Evolutionary conservation across 345 rosid genomes (phyloP).

Genomic region (Bruguiera sexangula): DNA sequence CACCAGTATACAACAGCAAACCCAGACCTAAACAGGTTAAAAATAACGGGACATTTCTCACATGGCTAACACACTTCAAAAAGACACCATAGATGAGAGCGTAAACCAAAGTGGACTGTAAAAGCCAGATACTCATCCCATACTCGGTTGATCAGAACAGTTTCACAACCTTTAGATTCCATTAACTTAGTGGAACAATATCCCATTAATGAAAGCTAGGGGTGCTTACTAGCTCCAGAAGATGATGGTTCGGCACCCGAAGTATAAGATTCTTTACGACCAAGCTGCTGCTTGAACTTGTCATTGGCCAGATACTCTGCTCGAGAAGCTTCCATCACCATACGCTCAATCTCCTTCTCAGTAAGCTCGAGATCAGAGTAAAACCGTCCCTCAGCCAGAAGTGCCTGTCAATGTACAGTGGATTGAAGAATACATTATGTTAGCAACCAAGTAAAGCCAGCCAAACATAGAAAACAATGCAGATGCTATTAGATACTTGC

Average conservation of each 20-base stretch:
- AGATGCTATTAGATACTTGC: slow-evolving; percentile 19
- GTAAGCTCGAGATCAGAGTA: slow-evolving; percentile 96
- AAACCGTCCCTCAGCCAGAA: slow-evolving; percentile 81
- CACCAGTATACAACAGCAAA: background rate
- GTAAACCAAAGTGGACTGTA: background rate
- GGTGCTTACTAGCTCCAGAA: slow-evolving; percentile 84
- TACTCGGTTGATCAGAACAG: background rate
- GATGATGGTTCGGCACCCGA: slow-evolving; percentile 93
- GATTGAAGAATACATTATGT: slow-evolving; percentile 3
- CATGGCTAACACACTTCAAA: too few relatives aligned
- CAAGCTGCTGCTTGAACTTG: slow-evolving; percentile 59
- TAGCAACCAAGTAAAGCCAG: slow-evolving; percentile 1
- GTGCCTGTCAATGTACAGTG: slow-evolving; percentile 55
- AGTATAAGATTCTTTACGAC: slow-evolving; percentile 65
- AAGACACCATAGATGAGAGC: background rate
- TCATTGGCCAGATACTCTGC: slow-evolving; percentile 81
- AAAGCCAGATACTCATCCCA: background rate
- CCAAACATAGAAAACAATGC: background rate
- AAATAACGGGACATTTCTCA: background rate
- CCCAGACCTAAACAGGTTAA: background rate
- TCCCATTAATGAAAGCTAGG: background rate
- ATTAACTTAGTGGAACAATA: background rate
- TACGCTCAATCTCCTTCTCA: slow-evolving; percentile 86
- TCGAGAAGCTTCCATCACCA: slow-evolving; percentile 97
- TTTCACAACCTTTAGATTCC: background rate